Evolutionary conservation across 2,329 filamentous ascomycete genomes (phyloP).

Genomic region (Pseudomassariella vexata): DNA sequence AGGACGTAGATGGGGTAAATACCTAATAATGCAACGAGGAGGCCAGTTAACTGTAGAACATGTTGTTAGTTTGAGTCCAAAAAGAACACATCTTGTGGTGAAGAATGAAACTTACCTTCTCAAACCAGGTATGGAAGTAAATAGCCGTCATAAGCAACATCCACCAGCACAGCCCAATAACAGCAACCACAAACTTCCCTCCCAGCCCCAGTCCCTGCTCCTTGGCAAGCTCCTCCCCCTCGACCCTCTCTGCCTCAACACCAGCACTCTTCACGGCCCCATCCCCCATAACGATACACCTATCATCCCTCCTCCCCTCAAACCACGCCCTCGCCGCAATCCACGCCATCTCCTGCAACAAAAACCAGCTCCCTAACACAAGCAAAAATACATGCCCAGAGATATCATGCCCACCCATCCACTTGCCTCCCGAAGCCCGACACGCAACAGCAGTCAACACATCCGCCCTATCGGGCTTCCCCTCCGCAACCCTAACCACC

Average conservation of each 20-base stretch:
- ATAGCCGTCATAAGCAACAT: conserved; percentile 99
- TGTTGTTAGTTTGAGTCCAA: not conserved
- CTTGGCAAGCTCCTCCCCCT: conserved; percentile 11
- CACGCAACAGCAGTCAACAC: conserved; percentile 73
- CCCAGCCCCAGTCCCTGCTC: conserved; percentile 36
- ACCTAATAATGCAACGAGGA: conserved; percentile 16
- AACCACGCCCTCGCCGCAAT: conserved; percentile 39
- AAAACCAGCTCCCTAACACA: conserved; percentile 74
- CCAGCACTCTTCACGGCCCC: conserved; percentile 58
- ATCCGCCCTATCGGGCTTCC: conserved; percentile 38
- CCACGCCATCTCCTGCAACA: conserved; percentile 73
- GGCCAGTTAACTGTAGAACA: conserved; percentile 42
- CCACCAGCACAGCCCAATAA: conserved; percentile 75
- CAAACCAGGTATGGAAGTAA: conserved; percentile 98
- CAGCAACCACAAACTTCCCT: conserved; percentile 51
- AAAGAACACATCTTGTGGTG: not conserved
- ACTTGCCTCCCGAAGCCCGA: conserved; percentile 73
- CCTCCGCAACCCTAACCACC: conserved; percentile 37
- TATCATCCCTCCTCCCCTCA: conserved; percentile 50
- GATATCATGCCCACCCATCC: conserved; percentile 94
- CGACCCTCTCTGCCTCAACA: conserved; percentile 34
- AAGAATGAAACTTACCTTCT: conserved; percentile 62
- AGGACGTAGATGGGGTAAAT: conserved; percentile 18
- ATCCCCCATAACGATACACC: conserved; percentile 59
- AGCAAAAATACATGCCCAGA: conserved; percentile 93